A percentile compares a stretch with the other conserved stretches of the same genome.
phyloP scores from a whole-genome alignment of 2,329 filamentous ascomycete genomes.

The Claviceps lovelessii region DNA sequence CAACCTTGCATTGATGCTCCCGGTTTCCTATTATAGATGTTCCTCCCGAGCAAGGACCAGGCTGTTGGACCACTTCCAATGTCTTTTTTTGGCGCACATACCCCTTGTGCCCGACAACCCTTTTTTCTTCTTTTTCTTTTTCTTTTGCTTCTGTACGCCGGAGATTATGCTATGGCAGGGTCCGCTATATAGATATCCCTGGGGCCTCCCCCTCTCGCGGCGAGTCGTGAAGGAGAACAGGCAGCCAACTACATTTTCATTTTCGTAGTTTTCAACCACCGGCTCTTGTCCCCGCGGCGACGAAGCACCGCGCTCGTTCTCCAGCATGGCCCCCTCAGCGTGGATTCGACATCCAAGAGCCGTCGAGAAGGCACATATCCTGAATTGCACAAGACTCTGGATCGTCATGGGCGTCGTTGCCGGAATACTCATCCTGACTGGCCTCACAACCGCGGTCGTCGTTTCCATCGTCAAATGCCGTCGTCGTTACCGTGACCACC shows the following conservation, averaged over 20 bases:
- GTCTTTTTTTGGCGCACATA: background rate
- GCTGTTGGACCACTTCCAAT: background rate
- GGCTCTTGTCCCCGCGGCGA: background rate
- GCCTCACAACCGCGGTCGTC: background rate
- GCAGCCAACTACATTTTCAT: background rate
- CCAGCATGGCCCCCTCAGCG: background rate
- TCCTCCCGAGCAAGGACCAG: background rate
- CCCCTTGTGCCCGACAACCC: background rate
- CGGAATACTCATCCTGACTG: background rate
- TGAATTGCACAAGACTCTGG: background rate
- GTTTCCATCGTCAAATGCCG: background rate
- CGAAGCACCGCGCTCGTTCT: background rate
- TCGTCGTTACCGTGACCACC: background rate
- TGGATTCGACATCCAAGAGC: background rate
- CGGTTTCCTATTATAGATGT: background rate
- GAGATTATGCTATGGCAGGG: background rate
- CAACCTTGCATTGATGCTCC: background rate
- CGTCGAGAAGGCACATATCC: background rate
- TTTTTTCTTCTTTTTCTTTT: background rate
- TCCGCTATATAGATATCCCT: background rate
- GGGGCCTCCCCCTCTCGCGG: too few species aligned
- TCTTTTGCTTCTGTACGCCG: background rate
- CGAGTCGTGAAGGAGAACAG: too few species aligned
- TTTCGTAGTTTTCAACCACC: background rate
- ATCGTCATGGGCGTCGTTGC: background rate